Evolutionary conservation across 2,329 filamentous ascomycete species (phyloP), one percentile per base, ranked within the genome.

Genomic region (Botrytis aclada): DNA sequence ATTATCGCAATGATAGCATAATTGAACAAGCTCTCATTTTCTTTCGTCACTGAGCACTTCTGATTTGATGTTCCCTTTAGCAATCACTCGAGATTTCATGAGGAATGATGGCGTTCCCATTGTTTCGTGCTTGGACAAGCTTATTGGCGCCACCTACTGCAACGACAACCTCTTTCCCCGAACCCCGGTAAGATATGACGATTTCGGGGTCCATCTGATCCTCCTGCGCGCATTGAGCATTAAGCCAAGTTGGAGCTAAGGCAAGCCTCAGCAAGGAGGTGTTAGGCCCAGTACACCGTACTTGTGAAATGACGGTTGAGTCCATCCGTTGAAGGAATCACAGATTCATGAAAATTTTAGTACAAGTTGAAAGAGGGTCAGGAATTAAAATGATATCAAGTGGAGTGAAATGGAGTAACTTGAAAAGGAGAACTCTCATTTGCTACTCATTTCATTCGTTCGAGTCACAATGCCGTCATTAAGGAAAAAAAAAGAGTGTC

Each of bases 141-240:
- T 67, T 67, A 41, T 54, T 67, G 65, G 65, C 65, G 65, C 47
- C 65, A 56, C 65, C 54, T n/a, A 45, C 54, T 61, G 51, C 66
- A 71, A 16, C 58, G 61, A 62, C n/a, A 54, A 22, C 61, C 45
- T 56, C 37, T 47, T 22, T 34, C 65, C 25, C 64, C 64, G 45
- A 66, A 39, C 34, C 64, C 64, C 51, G 64, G 65, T 56, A n/a
- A 54, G 29, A 67, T 41, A 67, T 67, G 65, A 67, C 65, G 65
- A 67, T 67, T 67, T 67, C 65, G 65, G 65, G 65, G 65, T 67
- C 65, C 65, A 67, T 67, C 65, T 67, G 47, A 67, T 67, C 62
- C 70, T 66, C 62, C 61, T 56, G 37, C 29, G 61, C 69, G 54
- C 69, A 69, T 69, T 69, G 66, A 43, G 58, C 39, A 61, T 60